Percentiles rank a stretch among this genome's conserved stretches.
Conservation (phyloP, 148 eudicot genomes). For the Rhododendron ovatum region DNA sequence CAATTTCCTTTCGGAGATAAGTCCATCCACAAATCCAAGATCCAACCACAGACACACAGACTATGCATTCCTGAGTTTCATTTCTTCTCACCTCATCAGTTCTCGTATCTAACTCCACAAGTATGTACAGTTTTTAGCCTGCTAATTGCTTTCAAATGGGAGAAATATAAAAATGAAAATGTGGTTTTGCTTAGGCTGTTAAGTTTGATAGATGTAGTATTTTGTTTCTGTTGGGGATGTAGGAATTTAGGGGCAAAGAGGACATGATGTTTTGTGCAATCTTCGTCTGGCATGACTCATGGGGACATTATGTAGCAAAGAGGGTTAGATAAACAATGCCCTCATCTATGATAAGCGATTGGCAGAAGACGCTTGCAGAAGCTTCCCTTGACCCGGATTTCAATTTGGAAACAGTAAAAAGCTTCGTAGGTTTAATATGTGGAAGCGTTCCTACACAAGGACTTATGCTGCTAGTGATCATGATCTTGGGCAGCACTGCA, state of each 20-base stretch:
- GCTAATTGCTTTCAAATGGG: neutral
- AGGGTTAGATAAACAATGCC: constrained; percentile 79
- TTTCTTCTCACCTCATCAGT: neutral
- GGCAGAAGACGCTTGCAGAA: constrained; percentile 70
- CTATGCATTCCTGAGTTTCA: too few relatives aligned
- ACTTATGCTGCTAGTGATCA: constrained; percentile 74
- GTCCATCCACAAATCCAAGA: neutral
- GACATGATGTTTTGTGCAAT: constrained; percentile 92
- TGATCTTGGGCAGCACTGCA: constrained; percentile 59
- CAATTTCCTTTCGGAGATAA: neutral
- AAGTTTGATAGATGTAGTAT: neutral
- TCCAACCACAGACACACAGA: neutral
- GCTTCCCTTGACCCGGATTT: constrained; percentile 53
- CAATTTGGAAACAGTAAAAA: constrained; percentile 44
- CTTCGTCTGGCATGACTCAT: constrained; percentile 90
- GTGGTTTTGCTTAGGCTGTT: neutral
- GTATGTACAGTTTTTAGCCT: neutral
- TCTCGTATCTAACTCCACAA: neutral
- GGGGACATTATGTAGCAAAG: constrained; percentile 94
- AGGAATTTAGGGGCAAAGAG: constrained; percentile 90
- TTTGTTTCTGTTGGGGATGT: constrained; percentile 12
- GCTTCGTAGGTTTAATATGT: constrained; percentile 47
- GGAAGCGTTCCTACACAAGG: constrained; percentile 80
- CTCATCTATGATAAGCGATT: constrained; percentile 57
- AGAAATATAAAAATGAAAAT: neutral